These are phyloP conservation scores for Daldinia caldariorum DNA, from an alignment of 495 filamentous ascomycete species.

Conservation along the genomic window DNA sequence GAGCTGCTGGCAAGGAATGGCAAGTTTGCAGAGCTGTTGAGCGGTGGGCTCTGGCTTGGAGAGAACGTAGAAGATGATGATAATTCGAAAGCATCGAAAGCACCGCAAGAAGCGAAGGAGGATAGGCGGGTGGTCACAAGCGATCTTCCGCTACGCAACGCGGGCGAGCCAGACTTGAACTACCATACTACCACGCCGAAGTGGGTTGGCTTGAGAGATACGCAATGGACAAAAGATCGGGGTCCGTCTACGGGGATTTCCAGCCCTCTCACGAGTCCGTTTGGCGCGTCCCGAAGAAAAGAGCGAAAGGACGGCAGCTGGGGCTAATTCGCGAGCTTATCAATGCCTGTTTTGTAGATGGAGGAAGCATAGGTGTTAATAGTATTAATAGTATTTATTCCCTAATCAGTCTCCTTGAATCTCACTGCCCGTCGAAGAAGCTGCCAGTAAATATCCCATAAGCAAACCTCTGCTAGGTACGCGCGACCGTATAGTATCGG, in stretches of 20 bases:
- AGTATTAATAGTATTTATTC: not conserved
- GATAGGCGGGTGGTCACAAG: not conserved
- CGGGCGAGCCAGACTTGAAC: conserved; percentile 12
- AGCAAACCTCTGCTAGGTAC: too few species aligned
- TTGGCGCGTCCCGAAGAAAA: conserved; percentile 38
- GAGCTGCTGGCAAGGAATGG: conserved; percentile 56
- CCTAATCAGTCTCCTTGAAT: too few species aligned
- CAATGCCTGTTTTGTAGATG: not conserved
- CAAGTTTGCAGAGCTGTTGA: conserved; percentile 50
- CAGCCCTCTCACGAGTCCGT: conserved; percentile 44
- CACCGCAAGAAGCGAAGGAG: not conserved
- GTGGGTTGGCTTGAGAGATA: conserved; percentile 37
- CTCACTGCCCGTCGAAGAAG: too few species aligned
- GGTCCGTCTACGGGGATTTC: conserved; percentile 42
- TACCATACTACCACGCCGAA: conserved; percentile 28
- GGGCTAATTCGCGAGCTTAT: not conserved
- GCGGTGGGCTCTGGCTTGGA: conserved; percentile 49
- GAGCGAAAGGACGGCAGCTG: conserved; percentile 33
- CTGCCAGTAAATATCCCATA: too few species aligned
- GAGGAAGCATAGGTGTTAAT: not conserved
- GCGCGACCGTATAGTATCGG: too few species aligned
- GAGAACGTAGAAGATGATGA: not conserved
- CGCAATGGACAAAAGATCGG: conserved; percentile 34
- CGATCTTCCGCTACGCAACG: conserved; percentile 39
- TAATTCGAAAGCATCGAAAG: not conserved